These are phyloP conservation scores for Phaffia rhodozyma DNA, from an alignment of 1,284 basidiomycete genomes.

Conservation along the genomic window DNA sequence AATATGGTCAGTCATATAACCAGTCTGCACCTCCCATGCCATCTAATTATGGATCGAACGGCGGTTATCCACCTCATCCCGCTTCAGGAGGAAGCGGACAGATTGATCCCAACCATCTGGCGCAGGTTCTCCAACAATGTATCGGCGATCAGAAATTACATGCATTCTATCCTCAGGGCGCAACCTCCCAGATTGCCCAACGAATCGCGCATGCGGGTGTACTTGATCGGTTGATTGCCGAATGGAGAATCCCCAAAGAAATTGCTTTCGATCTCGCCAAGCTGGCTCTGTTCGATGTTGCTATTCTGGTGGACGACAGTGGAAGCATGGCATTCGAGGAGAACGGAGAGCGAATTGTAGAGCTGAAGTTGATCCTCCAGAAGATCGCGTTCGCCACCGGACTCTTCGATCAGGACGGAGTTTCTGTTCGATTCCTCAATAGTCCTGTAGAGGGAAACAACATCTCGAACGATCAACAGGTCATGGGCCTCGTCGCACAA, in stretches of 20 bases:
- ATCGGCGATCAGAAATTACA: constrained; percentile 34
- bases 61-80: constrained; percentile 19
- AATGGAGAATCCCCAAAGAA: constrained; percentile 38
- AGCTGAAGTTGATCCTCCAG: constrained; percentile 29
- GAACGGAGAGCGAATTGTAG: constrained; percentile 35
- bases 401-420: constrained; percentile 40
- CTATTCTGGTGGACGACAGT: constrained; percentile 37
- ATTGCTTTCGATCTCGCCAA: constrained; percentile 37
- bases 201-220: constrained; percentile 34
- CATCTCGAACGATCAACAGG: constrained; percentile 34
- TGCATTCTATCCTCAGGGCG: constrained; percentile 38
- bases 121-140: constrained; percentile 20
- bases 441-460: constrained; percentile 36
- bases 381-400: constrained; percentile 36
- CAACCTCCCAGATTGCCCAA: constrained; percentile 36
- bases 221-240: constrained; percentile 33
- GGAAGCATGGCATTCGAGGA: constrained; percentile 38
- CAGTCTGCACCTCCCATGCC: no score
- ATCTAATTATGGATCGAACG: not conserved
- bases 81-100: constrained; percentile 12
- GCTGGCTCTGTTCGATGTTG: constrained; percentile 34
- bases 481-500: constrained; percentile 33
- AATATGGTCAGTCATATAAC: no score
- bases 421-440: constrained; percentile 40
- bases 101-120: constrained; percentile 17